phyloP scores from a whole-genome alignment of 306 rosid species.

The Lathyrus tuberosus region DNA sequence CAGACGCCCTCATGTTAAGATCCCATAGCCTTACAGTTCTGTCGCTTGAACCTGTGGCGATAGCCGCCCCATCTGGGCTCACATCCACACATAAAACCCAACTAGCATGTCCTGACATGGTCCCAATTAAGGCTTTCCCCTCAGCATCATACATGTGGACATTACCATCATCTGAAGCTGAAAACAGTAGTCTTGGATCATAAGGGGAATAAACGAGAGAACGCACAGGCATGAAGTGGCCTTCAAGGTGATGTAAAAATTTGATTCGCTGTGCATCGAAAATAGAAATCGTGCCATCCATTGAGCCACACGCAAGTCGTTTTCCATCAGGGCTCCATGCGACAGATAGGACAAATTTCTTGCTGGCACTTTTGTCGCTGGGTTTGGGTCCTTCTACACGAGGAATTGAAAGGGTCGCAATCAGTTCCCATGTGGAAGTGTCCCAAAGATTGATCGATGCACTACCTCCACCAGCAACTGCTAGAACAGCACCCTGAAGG shows the following conservation, averaged over 20 bases:
- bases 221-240: constrained; percentile 94
- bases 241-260: constrained; percentile 92
- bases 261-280: constrained; percentile 78
- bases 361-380: constrained; percentile 80
- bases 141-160: constrained; percentile 97
- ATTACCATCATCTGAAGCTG: constrained; percentile 87
- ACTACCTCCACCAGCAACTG: constrained; percentile 99
- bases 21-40: constrained; percentile 97
- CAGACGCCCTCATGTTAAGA: constrained; percentile 80
- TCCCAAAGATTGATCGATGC: constrained; percentile 97
- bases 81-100: constrained; percentile 93
- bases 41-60: constrained; percentile 96
- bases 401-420: constrained; percentile 82
- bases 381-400: constrained; percentile 90
- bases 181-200: constrained; percentile 78
- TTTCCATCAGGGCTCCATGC: constrained; percentile 95
- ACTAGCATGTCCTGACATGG: constrained; percentile 92
- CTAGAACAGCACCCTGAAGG: constrained; percentile 82
- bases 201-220: constrained; percentile 87
- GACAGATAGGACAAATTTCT: constrained; percentile 92
- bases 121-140: constrained; percentile 72
- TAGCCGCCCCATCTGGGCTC: constrained; percentile 85
- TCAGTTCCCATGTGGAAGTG: constrained; percentile 75
- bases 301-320: constrained; percentile 87
- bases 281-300: constrained; percentile 96